phyloP scores from a whole-genome alignment of 768 basidiomycete genomes.

The Lactarius hengduanensis region DNA sequence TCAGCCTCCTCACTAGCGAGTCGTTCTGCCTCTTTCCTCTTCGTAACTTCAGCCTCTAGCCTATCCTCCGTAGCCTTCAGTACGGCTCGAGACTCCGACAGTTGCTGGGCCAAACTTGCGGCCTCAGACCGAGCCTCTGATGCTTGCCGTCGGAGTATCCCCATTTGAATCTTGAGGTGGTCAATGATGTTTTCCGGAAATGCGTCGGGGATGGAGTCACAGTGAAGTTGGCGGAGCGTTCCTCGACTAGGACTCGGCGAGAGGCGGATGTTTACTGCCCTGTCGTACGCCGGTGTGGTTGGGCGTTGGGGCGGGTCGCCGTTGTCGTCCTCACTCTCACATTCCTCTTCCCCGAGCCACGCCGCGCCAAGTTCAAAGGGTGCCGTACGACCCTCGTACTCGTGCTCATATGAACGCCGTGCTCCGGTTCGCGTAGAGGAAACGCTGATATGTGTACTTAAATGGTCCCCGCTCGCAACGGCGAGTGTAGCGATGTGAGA shows the following conservation, averaged over 20 bases:
- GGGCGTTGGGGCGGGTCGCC: slow-evolving; percentile 13
- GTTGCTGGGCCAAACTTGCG: slow-evolving; percentile 63
- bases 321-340: slow-evolving; percentile 66
- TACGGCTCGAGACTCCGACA: slow-evolving; percentile 60
- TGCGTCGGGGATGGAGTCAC: slow-evolving; percentile 7
- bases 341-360: slow-evolving; percentile 40
- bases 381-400: slow-evolving; percentile 39
- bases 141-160: slow-evolving; percentile 60
- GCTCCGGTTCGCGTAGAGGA: slow-evolving; percentile 33
- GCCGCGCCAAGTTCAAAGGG: slow-evolving; percentile 31
- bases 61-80: slow-evolving; percentile 55
- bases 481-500: slow-evolving; percentile 19
- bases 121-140: slow-evolving; percentile 67
- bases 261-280: slow-evolving; percentile 1
- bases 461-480: slow-evolving; percentile 15
- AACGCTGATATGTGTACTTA: slow-evolving; percentile 14
- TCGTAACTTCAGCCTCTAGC: slow-evolving; percentile 58
- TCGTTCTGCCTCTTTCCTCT: slow-evolving; percentile 59
- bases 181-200: slow-evolving; percentile 47
- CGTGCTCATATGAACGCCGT: slow-evolving; percentile 34
- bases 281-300: slow-evolving; percentile 22
- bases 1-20: slow-evolving; percentile 48
- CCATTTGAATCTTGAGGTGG: slow-evolving; percentile 64
- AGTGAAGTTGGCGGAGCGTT: slow-evolving; percentile 4
- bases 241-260: slow-evolving; percentile 17